A percentile compares a stretch with the other conserved stretches of the same genome.
phyloP scores from a whole-genome alignment of 305 asterid genomes.

The Euphrasia arctica region DNA sequence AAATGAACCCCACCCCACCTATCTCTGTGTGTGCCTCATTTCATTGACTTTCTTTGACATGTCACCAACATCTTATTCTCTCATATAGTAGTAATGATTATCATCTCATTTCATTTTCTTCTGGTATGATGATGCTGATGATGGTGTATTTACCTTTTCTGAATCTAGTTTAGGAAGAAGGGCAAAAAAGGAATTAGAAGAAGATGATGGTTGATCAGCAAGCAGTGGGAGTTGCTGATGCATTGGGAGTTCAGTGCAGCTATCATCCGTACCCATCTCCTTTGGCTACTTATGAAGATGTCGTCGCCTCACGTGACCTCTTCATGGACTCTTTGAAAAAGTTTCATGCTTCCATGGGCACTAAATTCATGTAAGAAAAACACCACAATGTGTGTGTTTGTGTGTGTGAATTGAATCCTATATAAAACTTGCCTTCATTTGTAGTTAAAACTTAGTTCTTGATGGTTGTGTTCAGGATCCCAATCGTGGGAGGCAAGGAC shows the following conservation, averaged over 20 bases:
- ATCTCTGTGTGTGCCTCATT: background rate
- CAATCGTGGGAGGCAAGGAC: slow-evolving; percentile 70
- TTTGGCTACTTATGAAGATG: slow-evolving; percentile 58
- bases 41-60: background rate
- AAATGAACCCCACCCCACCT: background rate
- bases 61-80: background rate
- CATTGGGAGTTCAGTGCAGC: slow-evolving; percentile 29
- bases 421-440: too few relatives aligned
- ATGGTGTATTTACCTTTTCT: background rate
- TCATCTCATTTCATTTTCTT: background rate
- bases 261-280: slow-evolving; percentile 69
- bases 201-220: slow-evolving; percentile 31
- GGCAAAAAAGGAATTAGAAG: slow-evolving; percentile 13
- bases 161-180: background rate
- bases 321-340: slow-evolving; percentile 69
- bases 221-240: slow-evolving; percentile 29
- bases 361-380: slow-evolving; percentile 76
- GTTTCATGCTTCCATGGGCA: slow-evolving; percentile 71
- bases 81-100: background rate
- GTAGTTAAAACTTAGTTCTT: background rate
- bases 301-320: slow-evolving; percentile 42
- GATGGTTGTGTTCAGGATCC: slow-evolving; percentile 47
- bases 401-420: background rate
- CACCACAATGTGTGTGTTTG: too few relatives aligned
- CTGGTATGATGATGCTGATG: background rate